These are phyloP conservation scores for Aspergillus felis DNA, from an alignment of 2,329 filamentous ascomycete genomes.

Conservation along the genomic window DNA sequence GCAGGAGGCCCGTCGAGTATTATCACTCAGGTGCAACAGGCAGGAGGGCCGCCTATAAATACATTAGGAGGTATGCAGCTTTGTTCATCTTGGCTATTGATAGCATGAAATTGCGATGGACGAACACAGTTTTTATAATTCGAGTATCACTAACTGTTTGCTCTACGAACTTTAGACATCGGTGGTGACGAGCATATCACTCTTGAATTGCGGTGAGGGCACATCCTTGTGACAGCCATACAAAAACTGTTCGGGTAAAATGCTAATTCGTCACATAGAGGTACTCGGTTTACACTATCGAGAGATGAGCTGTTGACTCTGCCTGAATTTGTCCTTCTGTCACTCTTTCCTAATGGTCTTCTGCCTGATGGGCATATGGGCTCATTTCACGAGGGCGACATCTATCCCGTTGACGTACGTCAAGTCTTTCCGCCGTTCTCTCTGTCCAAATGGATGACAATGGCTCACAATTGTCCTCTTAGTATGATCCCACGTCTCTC, in stretches of 20 bases:
- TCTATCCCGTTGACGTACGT: slow-evolving; percentile 95
- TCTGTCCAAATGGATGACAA: not conserved
- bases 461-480: slow-evolving; percentile 29
- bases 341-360: slow-evolving; percentile 97
- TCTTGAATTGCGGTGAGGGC: slow-evolving; percentile 81
- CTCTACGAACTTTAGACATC: slow-evolving; percentile 54
- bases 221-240: slow-evolving; percentile 9
- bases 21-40: slow-evolving; percentile 97
- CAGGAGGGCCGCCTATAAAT: slow-evolving; percentile 78
- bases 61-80: slow-evolving; percentile 71
- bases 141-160: slow-evolving; percentile 8
- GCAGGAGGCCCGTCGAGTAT: slow-evolving; percentile 97
- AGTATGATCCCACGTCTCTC: slow-evolving; percentile 95
- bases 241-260: not conserved
- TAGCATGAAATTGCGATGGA: not conserved
- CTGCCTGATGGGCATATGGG: slow-evolving; percentile 96
- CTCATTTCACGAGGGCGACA: slow-evolving; percentile 85
- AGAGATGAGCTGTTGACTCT: slow-evolving; percentile 92
- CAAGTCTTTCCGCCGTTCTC: not conserved
- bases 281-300: slow-evolving; percentile 88
- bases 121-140: slow-evolving; percentile 1
- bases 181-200: slow-evolving; percentile 91
- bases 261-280: slow-evolving; percentile 52
- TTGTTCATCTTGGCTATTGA: not conserved
- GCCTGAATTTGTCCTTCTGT: slow-evolving; percentile 93